phyloP scores from a whole-genome alignment of 306 rosid genomes.

The Cajanus cajan region DNA sequence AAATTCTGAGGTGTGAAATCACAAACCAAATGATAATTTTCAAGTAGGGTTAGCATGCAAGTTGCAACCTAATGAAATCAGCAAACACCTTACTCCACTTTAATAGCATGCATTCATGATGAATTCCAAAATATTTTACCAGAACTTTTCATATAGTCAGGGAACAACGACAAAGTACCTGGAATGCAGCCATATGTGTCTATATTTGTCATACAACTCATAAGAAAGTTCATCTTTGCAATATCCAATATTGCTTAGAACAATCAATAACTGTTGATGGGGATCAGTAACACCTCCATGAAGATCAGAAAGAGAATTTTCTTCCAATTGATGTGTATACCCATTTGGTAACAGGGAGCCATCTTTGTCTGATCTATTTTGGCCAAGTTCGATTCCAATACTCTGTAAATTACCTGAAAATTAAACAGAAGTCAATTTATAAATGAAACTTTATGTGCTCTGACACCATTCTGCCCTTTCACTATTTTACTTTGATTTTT shows the following conservation, averaged over 20 bases:
- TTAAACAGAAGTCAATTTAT: constrained; percentile 29
- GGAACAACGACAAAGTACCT: constrained; percentile 48
- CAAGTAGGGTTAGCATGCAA: not conserved
- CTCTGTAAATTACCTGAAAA: constrained; percentile 76
- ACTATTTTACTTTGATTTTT: constrained; percentile 8
- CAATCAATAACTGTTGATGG: constrained; percentile 73
- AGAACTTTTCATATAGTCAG: not conserved
- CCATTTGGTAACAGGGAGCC: constrained; percentile 68
- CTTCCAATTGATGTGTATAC: constrained; percentile 60
- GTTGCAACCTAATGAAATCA: constrained; percentile 11
- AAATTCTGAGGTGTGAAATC: not conserved
- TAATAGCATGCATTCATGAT: not conserved
- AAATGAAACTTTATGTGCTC: constrained; percentile 19
- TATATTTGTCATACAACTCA: constrained; percentile 80
- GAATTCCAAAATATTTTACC: constrained; percentile 10
- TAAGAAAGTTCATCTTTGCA: constrained; percentile 93
- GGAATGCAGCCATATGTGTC: constrained; percentile 78
- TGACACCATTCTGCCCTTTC: constrained; percentile 8
- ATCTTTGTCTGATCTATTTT: constrained; percentile 55
- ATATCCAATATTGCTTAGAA: constrained; percentile 91
- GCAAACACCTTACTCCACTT: constrained; percentile 7
- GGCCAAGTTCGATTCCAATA: constrained; percentile 70
- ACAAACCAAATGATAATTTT: constrained; percentile 3
- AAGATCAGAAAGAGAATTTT: constrained; percentile 47
- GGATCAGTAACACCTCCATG: constrained; percentile 68